Conservation (phyloP, 768 basidiomycete species). For the Macrolepiota fuliginosa region DNA sequence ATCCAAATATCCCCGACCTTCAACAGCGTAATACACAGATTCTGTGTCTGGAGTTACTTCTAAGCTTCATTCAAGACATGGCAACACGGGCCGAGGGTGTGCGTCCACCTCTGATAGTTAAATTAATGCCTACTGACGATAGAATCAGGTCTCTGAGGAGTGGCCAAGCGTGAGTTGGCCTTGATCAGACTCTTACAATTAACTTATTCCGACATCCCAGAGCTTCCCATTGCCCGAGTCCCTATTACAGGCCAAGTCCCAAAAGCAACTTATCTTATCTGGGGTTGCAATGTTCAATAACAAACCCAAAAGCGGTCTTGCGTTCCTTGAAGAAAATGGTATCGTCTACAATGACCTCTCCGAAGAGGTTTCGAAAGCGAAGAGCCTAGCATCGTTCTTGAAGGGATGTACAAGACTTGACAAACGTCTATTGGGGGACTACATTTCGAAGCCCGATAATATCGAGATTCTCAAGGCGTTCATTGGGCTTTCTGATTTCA, state of each 20-base stretch:
- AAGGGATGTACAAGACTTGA: constrained; percentile 84
- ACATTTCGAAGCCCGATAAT: constrained; percentile 86
- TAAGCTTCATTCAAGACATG: constrained; percentile 90
- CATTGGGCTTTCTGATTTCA: constrained; percentile 86
- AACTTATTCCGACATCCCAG: constrained; percentile 30
- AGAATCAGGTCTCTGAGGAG: constrained; percentile 36
- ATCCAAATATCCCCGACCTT: constrained; percentile 42
- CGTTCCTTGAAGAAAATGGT: constrained; percentile 91
- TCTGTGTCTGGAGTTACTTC: constrained; percentile 82
- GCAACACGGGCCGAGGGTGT: constrained; percentile 55
- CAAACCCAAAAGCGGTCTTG: constrained; percentile 88
- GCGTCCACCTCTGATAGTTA: constrained; percentile 12
- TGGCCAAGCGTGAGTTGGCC: constrained; percentile 64
- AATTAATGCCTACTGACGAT: constrained; percentile 14
- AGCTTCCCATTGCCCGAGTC: constrained; percentile 52
- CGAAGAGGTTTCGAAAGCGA: constrained; percentile 50
- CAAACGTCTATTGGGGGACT: constrained; percentile 93
- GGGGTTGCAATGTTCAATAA: constrained; percentile 87
- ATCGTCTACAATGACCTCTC: constrained; percentile 74
- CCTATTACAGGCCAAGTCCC: constrained; percentile 69
- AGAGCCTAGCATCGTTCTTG: constrained; percentile 81
- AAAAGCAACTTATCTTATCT: constrained; percentile 81
- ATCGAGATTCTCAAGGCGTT: constrained; percentile 83
- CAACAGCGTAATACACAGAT: constrained; percentile 82
- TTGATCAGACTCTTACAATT: background rate